These are phyloP conservation scores for Monosporozyma yasuniensis DNA, from an alignment of 805 yeast species.

Conservation along the genomic window DNA sequence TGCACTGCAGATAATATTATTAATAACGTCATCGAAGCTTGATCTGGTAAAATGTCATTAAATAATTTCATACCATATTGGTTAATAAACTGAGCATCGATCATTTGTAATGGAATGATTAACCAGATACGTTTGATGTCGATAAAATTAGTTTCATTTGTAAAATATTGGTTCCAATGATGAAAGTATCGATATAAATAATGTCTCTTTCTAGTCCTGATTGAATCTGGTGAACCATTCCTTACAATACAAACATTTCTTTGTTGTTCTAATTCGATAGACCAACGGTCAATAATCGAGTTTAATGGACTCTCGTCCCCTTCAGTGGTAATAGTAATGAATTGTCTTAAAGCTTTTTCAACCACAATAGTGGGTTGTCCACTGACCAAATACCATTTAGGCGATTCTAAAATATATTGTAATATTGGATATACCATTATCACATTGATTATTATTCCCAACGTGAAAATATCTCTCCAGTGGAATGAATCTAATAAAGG, in stretches of 20 bases:
- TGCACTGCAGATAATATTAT: neutral
- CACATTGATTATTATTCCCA: neutral
- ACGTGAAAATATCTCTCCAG: slow-evolving; percentile 6
- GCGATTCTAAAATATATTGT: slow-evolving; percentile 2
- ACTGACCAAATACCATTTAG: slow-evolving; percentile 7
- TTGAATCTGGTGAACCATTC: neutral
- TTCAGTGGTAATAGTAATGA: neutral
- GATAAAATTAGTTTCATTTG: too few species aligned
- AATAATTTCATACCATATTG: slow-evolving; percentile 2
- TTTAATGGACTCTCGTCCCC: neutral
- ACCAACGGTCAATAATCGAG: neutral
- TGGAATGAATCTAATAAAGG: slow-evolving; percentile 3
- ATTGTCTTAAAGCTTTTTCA: neutral
- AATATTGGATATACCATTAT: neutral
- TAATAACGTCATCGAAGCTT: neutral
- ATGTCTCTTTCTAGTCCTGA: neutral
- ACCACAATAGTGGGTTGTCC: slow-evolving; percentile 15
- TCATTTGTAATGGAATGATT: slow-evolving; percentile 1
- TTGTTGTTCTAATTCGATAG: slow-evolving; percentile 1
- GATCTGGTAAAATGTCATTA: slow-evolving; percentile 1
- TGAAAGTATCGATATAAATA: neutral
- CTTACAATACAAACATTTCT: neutral
- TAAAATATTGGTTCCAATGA: neutral
- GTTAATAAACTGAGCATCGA: neutral
- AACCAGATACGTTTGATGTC: neutral